Base-by-base conservation (phyloP, 495 filamentous ascomycete genomes). In the Podospora comata region DNA sequence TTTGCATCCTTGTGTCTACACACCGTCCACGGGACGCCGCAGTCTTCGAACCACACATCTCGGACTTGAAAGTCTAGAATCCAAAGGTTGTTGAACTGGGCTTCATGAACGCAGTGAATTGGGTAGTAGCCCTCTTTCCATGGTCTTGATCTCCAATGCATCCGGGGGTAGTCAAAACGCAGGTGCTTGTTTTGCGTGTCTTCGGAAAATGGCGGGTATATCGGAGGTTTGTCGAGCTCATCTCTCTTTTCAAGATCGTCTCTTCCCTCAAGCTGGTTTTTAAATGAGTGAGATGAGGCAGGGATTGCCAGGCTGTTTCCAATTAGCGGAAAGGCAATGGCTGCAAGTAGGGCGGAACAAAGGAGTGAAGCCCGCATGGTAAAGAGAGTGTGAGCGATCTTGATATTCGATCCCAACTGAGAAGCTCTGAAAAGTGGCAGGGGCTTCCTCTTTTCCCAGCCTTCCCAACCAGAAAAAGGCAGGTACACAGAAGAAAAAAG, bases 31-130 rank as follows among this genome's bases (percentile, higher is more conserved):
- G 70, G 48, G 9, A 64, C 69, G 0, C 55, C 64, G 60, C 73
- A 75, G 57, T 75, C 73, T 0, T 63, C 19, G 48, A 66, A 75
- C 62, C 60, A 70, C 15, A 73, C 71, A 18, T 72, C 67, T 6
- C 62, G 23, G 2, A 70, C 71, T 26, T 65, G 27, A 44, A 75
- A 68, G 20, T 70, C 71, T 32, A 65, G 20, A 0, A 67, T 32
- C 20, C 32, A 4, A 28, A 75, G 26, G 2, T 67, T 28, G 30
- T 68, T 71, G 34, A 62, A 27, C 15, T 56, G 7, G 2, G 73
- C 73, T 34, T 75, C 68, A 7, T 54, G 20, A 20, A 68, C 53
- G 64, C 73, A 75, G 16, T 44, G 11, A 20, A 65, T 19, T 16
- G 73, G 73, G 0, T 73, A 53, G 53, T 59, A 73, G 68, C 39